phyloP scores from a whole-genome alignment of 2,329 filamentous ascomycete genomes.

The Coniella lustricola region DNA sequence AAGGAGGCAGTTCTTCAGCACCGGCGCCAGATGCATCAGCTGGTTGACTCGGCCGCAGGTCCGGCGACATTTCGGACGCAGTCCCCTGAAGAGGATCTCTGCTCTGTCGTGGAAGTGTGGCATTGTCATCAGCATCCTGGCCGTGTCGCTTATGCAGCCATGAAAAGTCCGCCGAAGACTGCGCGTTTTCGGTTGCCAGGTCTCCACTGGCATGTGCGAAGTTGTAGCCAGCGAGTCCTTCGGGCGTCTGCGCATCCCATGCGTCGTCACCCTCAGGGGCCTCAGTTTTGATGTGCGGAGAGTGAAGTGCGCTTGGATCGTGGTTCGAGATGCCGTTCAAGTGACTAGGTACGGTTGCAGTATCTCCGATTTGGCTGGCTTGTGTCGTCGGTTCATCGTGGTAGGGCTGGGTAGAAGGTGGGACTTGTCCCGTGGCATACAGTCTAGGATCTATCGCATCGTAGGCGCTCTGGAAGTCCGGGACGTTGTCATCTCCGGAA shows the following conservation, averaged over 20 bases:
- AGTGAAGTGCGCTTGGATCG: not conserved
- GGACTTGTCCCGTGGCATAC: constrained; percentile 2
- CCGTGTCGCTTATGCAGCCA: constrained; percentile 11
- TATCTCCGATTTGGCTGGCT: not conserved
- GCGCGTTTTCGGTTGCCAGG: not conserved
- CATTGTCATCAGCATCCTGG: not conserved
- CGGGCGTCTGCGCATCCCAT: not conserved
- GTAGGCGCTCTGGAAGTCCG: not conserved
- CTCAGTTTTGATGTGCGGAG: not conserved
- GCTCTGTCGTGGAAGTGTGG: not conserved
- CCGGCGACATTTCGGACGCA: not conserved
- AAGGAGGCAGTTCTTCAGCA: not conserved
- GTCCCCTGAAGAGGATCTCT: not conserved
- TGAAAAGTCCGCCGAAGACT: not conserved
- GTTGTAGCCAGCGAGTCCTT: not conserved
- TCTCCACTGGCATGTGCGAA: not conserved
- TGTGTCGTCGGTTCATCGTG: not conserved
- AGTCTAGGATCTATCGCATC: not conserved
- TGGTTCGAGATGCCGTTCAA: not conserved
- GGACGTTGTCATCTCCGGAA: not conserved
- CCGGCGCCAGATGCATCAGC: not conserved
- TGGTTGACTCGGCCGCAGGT: constrained; percentile 2
- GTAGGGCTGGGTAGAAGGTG: constrained; percentile 7
- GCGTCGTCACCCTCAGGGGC: not conserved
- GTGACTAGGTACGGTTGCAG: not conserved